Evolutionary conservation across 306 rosid species (phyloP).

Genomic region (Prunus davidiana): DNA sequence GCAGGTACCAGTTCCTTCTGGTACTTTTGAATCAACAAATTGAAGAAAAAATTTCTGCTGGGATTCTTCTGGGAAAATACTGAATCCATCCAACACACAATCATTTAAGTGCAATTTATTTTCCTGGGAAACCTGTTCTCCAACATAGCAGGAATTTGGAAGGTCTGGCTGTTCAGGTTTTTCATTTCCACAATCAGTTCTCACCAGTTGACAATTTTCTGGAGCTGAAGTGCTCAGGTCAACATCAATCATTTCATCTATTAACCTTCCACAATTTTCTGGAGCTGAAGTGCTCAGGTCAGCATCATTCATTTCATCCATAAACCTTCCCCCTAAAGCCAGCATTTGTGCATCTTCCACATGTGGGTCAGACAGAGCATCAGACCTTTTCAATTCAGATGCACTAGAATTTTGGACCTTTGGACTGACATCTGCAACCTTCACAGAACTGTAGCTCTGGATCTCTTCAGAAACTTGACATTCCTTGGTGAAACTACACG

Average conservation of each 20-base stretch:
- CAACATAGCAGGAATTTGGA: conserved; percentile 1
- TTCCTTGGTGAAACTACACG: conserved; percentile 18
- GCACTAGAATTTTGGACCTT: conserved; percentile 22
- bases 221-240: conserved; percentile 27
- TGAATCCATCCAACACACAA: background rate
- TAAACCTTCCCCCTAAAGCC: conserved; percentile 1
- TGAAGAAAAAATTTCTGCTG: background rate
- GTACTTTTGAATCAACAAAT: background rate
- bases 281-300: conserved; percentile 26
- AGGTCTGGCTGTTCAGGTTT: conserved; percentile 20
- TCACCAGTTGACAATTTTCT: conserved; percentile 1
- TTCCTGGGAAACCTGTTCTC: conserved; percentile 25
- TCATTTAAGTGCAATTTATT: background rate
- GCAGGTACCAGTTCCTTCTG: conserved; percentile 12
- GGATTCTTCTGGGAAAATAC: conserved; percentile 1
- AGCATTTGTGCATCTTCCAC: conserved; percentile 32
- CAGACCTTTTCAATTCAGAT: conserved; percentile 21
- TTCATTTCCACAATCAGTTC: background rate
- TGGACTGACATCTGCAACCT: conserved; percentile 26
- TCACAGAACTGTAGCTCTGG: conserved; percentile 16
- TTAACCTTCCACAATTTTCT: conserved; percentile 12
- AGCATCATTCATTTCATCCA: conserved; percentile 27
- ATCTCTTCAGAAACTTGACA: conserved; percentile 30
- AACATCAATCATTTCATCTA: conserved; percentile 27
- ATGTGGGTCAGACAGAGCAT: conserved; percentile 15